A percentile compares a stretch with the other conserved stretches of the same genome.
Conservation (phyloP, 2,329 filamentous ascomycete genomes). For the Phyllosticta paracitricarpa region DNA sequence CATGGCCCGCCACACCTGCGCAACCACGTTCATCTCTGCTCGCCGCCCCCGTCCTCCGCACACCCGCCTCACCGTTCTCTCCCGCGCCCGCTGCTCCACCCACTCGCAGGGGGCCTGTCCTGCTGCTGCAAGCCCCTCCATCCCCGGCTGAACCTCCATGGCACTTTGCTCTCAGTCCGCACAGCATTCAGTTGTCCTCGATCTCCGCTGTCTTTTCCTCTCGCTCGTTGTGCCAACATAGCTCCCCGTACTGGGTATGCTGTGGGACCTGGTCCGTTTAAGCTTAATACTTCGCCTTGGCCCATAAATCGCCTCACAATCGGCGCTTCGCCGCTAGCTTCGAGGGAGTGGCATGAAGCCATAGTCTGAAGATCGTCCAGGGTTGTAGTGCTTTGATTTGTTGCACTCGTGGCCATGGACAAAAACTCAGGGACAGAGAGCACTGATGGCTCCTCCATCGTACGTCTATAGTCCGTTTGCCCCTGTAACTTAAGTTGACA, state of each 20-base stretch:
- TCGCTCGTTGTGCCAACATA: not conserved
- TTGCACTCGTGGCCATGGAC: slow-evolving; percentile 21
- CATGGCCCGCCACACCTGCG: not conserved
- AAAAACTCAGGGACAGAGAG: slow-evolving; percentile 38
- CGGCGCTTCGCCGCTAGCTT: not conserved
- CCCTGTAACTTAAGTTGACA: slow-evolving; percentile 13
- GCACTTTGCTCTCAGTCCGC: not conserved
- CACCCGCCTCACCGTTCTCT: slow-evolving; percentile 2
- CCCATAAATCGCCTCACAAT: not conserved
- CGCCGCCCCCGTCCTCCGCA: slow-evolving; percentile 7
- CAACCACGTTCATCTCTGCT: not conserved
- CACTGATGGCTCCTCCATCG: slow-evolving; percentile 56
- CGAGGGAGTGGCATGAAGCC: slow-evolving; percentile 5
- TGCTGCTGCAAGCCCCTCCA: slow-evolving; percentile 10
- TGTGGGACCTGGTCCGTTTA: not conserved
- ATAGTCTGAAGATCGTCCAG: not conserved
- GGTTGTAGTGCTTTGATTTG: not conserved
- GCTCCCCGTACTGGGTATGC: slow-evolving; percentile 9
- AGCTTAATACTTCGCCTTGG: not conserved
- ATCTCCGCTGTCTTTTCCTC: not conserved
- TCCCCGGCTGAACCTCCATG: slow-evolving; percentile 7
- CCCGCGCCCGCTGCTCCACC: slow-evolving; percentile 4
- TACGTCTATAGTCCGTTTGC: not conserved
- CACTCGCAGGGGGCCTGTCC: slow-evolving; percentile 5
- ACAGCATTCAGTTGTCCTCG: not conserved